These are phyloP conservation scores for Populus hybrid DNA, from an alignment of 441 rosid genomes.

Conservation along the genomic window DNA sequence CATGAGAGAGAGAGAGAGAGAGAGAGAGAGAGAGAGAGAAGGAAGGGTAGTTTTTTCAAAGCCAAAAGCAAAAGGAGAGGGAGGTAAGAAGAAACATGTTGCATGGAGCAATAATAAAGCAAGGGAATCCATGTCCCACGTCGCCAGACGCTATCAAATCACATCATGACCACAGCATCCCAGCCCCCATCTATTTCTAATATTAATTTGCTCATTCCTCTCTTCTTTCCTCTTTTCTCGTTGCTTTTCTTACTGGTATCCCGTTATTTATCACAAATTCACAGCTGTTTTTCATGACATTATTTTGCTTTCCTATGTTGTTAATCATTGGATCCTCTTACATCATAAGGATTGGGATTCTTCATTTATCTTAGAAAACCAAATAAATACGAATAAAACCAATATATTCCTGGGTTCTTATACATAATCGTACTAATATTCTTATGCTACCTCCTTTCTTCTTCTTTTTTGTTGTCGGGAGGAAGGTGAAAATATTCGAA, in stretches of 20 bases:
- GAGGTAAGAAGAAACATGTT: not conserved
- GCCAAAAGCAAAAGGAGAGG: slow-evolving; percentile 11
- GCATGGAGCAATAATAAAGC: slow-evolving; percentile 13
- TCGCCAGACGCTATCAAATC: slow-evolving; percentile 23
- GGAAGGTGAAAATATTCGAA: not conserved
- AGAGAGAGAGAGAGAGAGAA: not conserved
- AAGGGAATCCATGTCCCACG: slow-evolving; percentile 12
- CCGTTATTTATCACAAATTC: not conserved
- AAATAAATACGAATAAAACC: not conserved
- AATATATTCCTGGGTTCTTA: no score
- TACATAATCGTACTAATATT: no score
- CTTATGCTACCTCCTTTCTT: not conserved
- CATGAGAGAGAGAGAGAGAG: not conserved
- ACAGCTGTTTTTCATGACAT: slow-evolving; percentile 17
- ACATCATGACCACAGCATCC: slow-evolving; percentile 16
- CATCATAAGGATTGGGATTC: not conserved
- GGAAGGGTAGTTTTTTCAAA: not conserved
- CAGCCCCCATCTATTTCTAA: not conserved
- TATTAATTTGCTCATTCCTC: not conserved
- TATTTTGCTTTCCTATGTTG: slow-evolving; percentile 3
- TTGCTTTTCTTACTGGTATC: not conserved
- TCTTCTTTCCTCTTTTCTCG: not conserved
- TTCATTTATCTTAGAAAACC: not conserved
- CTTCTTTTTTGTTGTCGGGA: not conserved
- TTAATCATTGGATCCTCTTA: slow-evolving; percentile 20